Evolutionary conservation across 345 rosid species (phyloP), one percentile per base, ranked within the genome.

Genomic region (Linum usitatissimum): DNA sequence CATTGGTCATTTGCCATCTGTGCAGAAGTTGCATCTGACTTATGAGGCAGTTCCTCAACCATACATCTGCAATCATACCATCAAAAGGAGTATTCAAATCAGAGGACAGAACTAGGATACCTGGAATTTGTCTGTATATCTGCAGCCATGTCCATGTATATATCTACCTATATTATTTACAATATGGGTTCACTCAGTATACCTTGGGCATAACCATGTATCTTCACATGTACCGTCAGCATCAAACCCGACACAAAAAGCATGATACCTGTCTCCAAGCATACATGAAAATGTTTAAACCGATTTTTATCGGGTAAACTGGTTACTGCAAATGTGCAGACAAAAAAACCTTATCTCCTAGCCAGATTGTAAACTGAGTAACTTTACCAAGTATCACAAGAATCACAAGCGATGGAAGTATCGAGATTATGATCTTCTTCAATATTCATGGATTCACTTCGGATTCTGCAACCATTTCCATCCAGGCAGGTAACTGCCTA

Each of bases 401-500:
- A 87, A 79, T 93, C 99, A 62, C 99, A 93, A 59, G 99, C 99
- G 79, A 90, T 93, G 67, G 99, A 93, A 63, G 99, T 93, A 76
- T 93, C 97, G 18, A 86, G 83, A 80, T 62, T 69, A 23, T 86
- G 78, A 71, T 78, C 88, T 63, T 76, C 94, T 57, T 80, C 88
- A 68, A 82, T 61, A 69, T 53, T 65, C 51, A 66, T 60, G 19
- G 83, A 72, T 66, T 76, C 81, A 71, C 77, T 74, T 66, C 92
- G 85, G 65, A 93, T 77, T 80, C 80, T 90, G 84, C 97, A 93
- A 62, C 81, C 94, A 81, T 80, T 85, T 66, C 97, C 97, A 75
- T 90, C 97, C 84, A 93, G 86, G 86, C 99, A 93, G 77, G 79
- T 71, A 81, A 93, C 99, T 90, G 96, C 96, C 99, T 93, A 84